Percentiles rank a stretch among this genome's conserved stretches.
These are phyloP conservation scores for Pythium sp. DNA, from an alignment of 352 stramenopile species.

Conservation along the genomic window DNA sequence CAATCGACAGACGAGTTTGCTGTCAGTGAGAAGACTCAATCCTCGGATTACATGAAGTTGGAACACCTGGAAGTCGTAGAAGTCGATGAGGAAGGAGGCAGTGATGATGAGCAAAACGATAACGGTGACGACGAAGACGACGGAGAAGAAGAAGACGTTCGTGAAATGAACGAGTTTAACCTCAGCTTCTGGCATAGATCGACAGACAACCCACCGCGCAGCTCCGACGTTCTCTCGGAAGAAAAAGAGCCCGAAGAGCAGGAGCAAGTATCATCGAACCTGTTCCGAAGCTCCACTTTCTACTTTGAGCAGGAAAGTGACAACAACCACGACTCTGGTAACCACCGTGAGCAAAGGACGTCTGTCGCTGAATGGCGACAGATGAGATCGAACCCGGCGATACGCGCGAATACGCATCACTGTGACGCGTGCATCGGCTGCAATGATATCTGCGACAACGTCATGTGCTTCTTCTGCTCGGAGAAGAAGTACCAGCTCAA, in stretches of 20 bases:
- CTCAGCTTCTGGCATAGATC: neutral
- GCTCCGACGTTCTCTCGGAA: constrained; percentile 5
- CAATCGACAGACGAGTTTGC: constrained; percentile 15
- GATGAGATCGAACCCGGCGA: neutral
- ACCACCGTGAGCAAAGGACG: neutral
- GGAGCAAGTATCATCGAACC: neutral
- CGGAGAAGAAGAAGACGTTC: neutral
- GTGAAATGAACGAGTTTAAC: neutral
- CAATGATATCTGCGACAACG: constrained; percentile 68
- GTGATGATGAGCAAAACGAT: neutral
- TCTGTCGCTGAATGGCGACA: neutral
- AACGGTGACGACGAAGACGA: neutral
- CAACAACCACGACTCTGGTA: neutral
- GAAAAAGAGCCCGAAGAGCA: neutral
- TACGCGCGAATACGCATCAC: constrained; percentile 28
- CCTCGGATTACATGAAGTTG: constrained; percentile 22
- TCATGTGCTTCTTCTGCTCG: constrained; percentile 67
- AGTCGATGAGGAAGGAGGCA: constrained; percentile 1
- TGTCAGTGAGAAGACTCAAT: constrained; percentile 9
- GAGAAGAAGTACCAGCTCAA: constrained; percentile 75
- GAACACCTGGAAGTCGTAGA: constrained; percentile 21
- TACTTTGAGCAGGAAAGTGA: constrained; percentile 4
- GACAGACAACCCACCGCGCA: neutral
- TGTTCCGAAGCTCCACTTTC: constrained; percentile 16
- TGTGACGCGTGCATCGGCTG: constrained; percentile 79